A percentile compares a stretch with the other conserved stretches of the same genome.
phyloP scores from a whole-genome alignment of 2,329 filamentous ascomycete genomes.

The Xylariales sp. region DNA sequence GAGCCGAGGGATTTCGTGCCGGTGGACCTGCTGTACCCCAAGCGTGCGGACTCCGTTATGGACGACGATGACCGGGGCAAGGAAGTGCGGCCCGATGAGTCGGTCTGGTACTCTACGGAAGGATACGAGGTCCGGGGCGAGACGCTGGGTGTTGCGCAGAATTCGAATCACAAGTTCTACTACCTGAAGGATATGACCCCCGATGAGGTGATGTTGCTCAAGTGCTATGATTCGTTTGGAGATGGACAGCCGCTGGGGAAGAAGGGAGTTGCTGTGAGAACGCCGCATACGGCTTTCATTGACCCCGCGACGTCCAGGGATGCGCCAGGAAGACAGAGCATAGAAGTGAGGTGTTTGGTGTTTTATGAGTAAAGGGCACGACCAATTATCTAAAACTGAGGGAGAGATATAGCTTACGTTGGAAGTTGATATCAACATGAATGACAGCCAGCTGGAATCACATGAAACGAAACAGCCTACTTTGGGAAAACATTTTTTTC shows the following conservation, averaged over 20 bases:
- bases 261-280: conserved; percentile 39
- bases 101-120: conserved; percentile 37
- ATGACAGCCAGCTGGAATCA: no score
- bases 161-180: conserved; percentile 55
- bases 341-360: conserved; percentile 59
- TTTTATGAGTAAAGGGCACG: conserved; percentile 38
- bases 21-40: conserved; percentile 59
- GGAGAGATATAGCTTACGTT: no score
- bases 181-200: conserved; percentile 65
- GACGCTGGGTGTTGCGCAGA: conserved; percentile 56
- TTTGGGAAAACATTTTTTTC: no score
- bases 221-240: conserved; percentile 49
- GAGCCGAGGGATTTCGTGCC: conserved; percentile 53
- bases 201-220: conserved; percentile 42
- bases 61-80: conserved; percentile 10
- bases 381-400: background rate
- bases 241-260: conserved; percentile 29
- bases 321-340: conserved; percentile 49
- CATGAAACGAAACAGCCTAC: no score
- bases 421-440: no score
- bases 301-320: conserved; percentile 49
- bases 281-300: conserved; percentile 50
- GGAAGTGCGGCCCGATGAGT: conserved; percentile 9
- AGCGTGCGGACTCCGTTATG: conserved; percentile 22
- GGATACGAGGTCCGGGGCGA: conserved; percentile 60